These are phyloP conservation scores for Thalia dealbata DNA, from an alignment of 176 grass and related monocot species.

Conservation along the genomic window DNA sequence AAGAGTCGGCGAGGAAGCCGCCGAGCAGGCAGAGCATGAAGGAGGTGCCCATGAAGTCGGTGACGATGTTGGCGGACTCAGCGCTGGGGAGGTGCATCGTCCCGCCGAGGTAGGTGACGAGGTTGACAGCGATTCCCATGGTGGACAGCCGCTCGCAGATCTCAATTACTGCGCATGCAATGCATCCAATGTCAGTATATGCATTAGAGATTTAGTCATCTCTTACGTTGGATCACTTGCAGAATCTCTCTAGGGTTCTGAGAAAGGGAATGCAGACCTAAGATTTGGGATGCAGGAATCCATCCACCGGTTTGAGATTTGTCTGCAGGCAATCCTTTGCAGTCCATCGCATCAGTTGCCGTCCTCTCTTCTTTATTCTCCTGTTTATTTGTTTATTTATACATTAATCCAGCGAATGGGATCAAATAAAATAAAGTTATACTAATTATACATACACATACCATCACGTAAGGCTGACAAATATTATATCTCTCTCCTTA, in stretches of 20 bases:
- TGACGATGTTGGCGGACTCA: slow-evolving; percentile 66
- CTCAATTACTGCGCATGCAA: slow-evolving; percentile 40
- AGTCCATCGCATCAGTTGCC: slow-evolving; percentile 55
- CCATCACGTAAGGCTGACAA: too few relatives aligned
- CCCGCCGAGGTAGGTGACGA: slow-evolving; percentile 61
- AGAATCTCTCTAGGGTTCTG: too few relatives aligned
- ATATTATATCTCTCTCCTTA: too few relatives aligned
- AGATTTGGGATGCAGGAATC: slow-evolving; percentile 46
- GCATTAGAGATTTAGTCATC: too few relatives aligned
- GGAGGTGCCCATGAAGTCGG: slow-evolving; percentile 88
- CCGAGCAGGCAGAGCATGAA: slow-evolving; percentile 84
- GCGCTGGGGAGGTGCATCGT: slow-evolving; percentile 88
- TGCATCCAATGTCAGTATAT: neutral
- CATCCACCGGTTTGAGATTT: slow-evolving; percentile 68
- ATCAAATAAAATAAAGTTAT: too few relatives aligned
- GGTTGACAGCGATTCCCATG: slow-evolving; percentile 87
- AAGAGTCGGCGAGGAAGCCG: slow-evolving; percentile 86
- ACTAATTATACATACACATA: too few relatives aligned
- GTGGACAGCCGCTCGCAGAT: slow-evolving; percentile 78
- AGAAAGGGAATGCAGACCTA: too few relatives aligned
- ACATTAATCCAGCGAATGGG: too few relatives aligned
- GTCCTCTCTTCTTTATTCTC: slow-evolving; percentile 1
- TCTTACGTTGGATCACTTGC: too few relatives aligned
- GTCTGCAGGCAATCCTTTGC: slow-evolving; percentile 51
- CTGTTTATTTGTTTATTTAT: too few relatives aligned